These are phyloP conservation scores for Pythium chondricola DNA, from an alignment of 352 stramenopile species.

Conservation along the genomic window DNA sequence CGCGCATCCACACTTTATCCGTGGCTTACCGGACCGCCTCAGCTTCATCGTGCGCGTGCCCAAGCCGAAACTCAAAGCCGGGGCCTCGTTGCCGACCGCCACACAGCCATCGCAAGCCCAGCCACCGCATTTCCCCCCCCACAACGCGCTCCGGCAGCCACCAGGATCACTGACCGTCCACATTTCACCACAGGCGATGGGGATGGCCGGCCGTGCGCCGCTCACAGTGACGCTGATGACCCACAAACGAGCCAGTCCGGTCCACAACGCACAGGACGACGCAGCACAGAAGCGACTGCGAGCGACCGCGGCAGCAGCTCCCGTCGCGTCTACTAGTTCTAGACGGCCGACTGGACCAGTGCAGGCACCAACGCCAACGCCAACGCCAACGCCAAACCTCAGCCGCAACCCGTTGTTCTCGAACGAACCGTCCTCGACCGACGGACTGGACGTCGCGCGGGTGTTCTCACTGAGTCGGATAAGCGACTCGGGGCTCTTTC, in stretches of 20 bases:
- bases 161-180: constrained; percentile 9
- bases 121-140: not conserved
- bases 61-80: constrained; percentile 32
- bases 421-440: constrained; percentile 34
- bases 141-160: not conserved
- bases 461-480: constrained; percentile 19
- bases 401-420: constrained; percentile 52
- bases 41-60: constrained; percentile 47
- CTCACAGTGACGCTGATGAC: constrained; percentile 47
- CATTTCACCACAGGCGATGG: constrained; percentile 5
- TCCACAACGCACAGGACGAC: constrained; percentile 1
- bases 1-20: constrained; percentile 44
- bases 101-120: not conserved
- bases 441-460: constrained; percentile 15
- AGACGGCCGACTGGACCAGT: constrained; percentile 1
- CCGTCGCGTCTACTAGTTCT: not conserved
- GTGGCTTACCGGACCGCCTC: constrained; percentile 39
- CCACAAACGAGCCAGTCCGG: constrained; percentile 19
- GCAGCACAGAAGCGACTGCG: constrained; percentile 14
- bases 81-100: constrained; percentile 10
- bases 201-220: constrained; percentile 9
- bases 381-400: constrained; percentile 5
- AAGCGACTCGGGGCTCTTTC: constrained; percentile 27
- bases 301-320: not conserved
- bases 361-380: constrained; percentile 1